These are phyloP conservation scores for Yamadazyma scolyti DNA, from an alignment of 805 yeast species.

Conservation along the genomic window DNA sequence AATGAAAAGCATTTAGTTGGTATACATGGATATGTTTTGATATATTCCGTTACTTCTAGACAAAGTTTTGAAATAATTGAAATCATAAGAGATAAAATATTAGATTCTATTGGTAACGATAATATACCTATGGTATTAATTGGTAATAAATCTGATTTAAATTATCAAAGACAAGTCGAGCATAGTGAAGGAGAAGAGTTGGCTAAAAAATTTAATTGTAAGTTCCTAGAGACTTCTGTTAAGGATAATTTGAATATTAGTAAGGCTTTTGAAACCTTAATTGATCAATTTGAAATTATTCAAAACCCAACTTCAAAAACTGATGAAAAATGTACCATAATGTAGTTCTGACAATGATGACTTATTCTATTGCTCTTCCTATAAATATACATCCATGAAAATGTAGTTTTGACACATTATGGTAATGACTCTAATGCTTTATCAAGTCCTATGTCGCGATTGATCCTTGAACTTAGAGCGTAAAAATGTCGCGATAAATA, in stretches of 20 bases:
- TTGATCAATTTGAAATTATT: constrained; percentile 54
- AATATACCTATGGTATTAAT: constrained; percentile 49
- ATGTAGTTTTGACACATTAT: too few species aligned
- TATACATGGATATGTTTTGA: constrained; percentile 77
- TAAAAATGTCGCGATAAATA: too few species aligned
- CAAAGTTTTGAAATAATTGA: constrained; percentile 74
- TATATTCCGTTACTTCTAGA: constrained; percentile 76
- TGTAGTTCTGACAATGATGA: constrained; percentile 3
- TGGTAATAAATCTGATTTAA: constrained; percentile 73
- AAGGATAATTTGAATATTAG: constrained; percentile 43
- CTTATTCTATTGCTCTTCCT: too few species aligned
- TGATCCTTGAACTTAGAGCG: too few species aligned
- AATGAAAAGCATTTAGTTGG: constrained; percentile 77
- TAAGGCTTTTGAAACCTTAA: constrained; percentile 58
- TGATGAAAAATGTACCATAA: constrained; percentile 50
- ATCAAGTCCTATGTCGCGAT: too few species aligned
- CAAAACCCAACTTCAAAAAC: constrained; percentile 49
- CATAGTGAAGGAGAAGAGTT: constrained; percentile 48
- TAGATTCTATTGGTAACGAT: constrained; percentile 58
- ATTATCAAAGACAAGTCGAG: constrained; percentile 57
- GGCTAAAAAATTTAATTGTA: constrained; percentile 42
- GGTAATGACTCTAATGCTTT: too few species aligned
- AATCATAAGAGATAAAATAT: constrained; percentile 76
- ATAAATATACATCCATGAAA: too few species aligned
- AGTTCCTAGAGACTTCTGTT: constrained; percentile 48